A percentile compares a stretch with the other conserved stretches of the same genome.
Conservation (phyloP, 2,329 filamentous ascomycete species). For the Ophiostoma sp. region DNA sequence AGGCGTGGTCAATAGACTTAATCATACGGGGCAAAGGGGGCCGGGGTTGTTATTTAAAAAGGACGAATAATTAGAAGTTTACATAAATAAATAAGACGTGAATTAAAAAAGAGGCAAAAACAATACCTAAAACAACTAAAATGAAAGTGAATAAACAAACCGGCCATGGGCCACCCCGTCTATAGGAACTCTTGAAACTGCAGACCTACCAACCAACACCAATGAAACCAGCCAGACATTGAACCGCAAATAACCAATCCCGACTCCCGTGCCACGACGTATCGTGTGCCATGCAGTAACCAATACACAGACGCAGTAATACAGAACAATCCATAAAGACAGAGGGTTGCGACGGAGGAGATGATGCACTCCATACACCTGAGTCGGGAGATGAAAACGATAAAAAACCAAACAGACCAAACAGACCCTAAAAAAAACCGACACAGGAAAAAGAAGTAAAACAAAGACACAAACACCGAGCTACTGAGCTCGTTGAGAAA, state of each 20-base stretch:
- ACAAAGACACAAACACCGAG: neutral
- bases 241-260: neutral
- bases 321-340: neutral
- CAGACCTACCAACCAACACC: neutral
- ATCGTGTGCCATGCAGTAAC: neutral
- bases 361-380: too few relatives aligned
- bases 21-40: too few relatives aligned
- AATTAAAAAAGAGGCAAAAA: too few relatives aligned
- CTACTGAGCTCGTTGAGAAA: too few relatives aligned
- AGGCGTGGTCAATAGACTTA: too few relatives aligned
- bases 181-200: neutral
- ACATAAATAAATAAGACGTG: too few relatives aligned
- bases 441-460: neutral
- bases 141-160: neutral
- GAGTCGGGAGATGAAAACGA: too few relatives aligned
- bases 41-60: too few relatives aligned
- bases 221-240: neutral
- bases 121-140: too few relatives aligned
- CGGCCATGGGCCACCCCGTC: neutral
- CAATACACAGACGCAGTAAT: neutral
- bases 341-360: neutral
- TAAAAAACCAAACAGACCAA: too few relatives aligned
- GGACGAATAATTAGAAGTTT: too few relatives aligned
- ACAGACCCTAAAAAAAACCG: neutral
- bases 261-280: neutral